These are phyloP conservation scores for Umbelopsis sp. DNA, from an alignment of 192 early-diverging fungal species.

Conservation along the genomic window DNA sequence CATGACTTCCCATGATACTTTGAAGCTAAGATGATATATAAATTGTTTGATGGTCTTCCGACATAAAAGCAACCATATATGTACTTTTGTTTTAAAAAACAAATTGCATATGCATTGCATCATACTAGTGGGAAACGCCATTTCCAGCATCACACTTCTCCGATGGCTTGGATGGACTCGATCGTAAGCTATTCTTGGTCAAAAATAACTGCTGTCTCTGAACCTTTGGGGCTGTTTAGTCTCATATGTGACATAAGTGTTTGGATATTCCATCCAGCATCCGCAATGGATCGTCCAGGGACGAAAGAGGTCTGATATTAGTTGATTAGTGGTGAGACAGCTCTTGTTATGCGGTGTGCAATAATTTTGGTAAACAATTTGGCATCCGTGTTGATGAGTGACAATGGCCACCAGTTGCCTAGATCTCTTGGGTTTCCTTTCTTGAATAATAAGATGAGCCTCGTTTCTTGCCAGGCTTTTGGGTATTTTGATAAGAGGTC, in stretches of 20 bases:
- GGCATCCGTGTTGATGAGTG: background rate
- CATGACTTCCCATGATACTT: background rate
- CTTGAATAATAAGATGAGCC: conserved; percentile 32
- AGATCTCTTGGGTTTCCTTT: conserved; percentile 6
- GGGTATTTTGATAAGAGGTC: too few species aligned
- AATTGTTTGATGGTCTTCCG: background rate
- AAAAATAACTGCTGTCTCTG: conserved; percentile 5
- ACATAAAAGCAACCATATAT: background rate
- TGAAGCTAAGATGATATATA: background rate
- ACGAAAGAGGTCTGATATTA: conserved; percentile 6
- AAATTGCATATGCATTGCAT: background rate
- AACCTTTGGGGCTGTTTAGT: background rate
- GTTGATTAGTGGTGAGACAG: background rate
- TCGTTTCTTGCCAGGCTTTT: conserved; percentile 20
- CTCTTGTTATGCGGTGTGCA: background rate
- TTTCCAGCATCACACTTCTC: background rate
- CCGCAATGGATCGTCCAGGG: conserved; percentile 7
- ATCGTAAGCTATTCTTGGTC: conserved; percentile 39
- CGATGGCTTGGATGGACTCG: conserved; percentile 26
- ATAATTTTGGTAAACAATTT: background rate
- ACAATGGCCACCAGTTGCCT: background rate
- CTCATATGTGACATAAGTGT: background rate
- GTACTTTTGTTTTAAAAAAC: conserved; percentile 25
- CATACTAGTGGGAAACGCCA: background rate
- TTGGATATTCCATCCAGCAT: background rate